Evolutionary conservation across 2,329 filamentous ascomycete genomes (phyloP).

Genomic region (Ascochyta clinopodiicola): DNA sequence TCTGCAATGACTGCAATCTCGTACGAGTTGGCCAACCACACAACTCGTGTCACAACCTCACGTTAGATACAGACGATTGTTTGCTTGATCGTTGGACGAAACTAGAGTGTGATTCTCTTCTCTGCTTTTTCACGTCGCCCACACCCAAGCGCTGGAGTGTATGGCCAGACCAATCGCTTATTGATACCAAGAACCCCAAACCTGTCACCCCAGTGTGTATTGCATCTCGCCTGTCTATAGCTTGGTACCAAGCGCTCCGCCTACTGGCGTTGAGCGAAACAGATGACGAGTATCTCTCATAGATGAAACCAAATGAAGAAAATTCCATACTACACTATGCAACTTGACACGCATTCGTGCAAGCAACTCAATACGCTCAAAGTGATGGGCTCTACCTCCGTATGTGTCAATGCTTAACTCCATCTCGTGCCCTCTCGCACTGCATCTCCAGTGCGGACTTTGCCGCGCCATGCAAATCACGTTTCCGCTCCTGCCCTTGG

Average conservation of each 20-base stretch:
- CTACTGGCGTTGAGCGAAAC: conserved; percentile 37
- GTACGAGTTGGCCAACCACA: background rate
- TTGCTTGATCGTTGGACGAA: background rate
- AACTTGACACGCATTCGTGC: background rate
- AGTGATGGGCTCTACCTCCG: background rate
- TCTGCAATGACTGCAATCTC: conserved; percentile 6
- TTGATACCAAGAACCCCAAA: conserved; percentile 24
- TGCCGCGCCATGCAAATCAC: background rate
- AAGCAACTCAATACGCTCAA: background rate
- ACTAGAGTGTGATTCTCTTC: conserved; percentile 3
- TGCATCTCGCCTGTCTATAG: conserved; percentile 36
- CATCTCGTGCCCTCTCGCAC: conserved; percentile 2
- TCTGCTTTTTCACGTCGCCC: conserved; percentile 31
- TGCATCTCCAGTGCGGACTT: conserved; percentile 2
- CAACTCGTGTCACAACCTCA: conserved; percentile 15
- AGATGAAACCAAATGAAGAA: conserved; percentile 6
- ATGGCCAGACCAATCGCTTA: conserved; percentile 37
- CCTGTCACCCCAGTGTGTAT: conserved; percentile 16
- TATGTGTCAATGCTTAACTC: background rate
- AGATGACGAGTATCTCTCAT: conserved; percentile 34
- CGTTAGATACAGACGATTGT: background rate
- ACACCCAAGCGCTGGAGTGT: conserved; percentile 48
- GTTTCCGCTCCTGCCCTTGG: background rate
- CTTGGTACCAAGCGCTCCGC: conserved; percentile 41
- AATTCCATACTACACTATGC: background rate